A percentile compares a stretch with the other conserved stretches of the same genome.
phyloP scores from a whole-genome alignment of 2,329 filamentous ascomycete species.

The Cercospora canescens region DNA sequence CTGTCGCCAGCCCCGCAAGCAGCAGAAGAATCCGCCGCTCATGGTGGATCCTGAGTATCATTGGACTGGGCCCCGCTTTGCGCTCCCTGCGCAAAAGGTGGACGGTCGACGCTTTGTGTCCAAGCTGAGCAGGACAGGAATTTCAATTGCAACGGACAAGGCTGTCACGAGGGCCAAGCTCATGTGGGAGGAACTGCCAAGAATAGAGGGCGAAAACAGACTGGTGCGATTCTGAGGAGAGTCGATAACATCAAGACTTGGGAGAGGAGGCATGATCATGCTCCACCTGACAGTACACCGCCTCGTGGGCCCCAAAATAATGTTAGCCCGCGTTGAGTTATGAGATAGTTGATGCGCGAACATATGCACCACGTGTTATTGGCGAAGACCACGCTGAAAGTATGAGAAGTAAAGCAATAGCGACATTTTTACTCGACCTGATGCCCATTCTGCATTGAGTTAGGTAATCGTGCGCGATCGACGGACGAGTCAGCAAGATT shows the following conservation, averaged over 20 bases:
- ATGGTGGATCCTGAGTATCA: conserved; percentile 1
- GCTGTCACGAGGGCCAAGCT: conserved; percentile 1
- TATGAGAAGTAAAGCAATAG: no score
- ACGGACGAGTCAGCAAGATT: no score
- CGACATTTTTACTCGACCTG: no score
- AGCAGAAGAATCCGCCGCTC: conserved; percentile 2
- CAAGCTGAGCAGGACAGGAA: conserved; percentile 3
- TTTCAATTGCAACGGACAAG: conserved; percentile 4
- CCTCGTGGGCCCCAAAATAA: no score
- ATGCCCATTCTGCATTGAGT: no score
- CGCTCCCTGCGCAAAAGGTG: conserved; percentile 2
- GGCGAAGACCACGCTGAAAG: background rate
- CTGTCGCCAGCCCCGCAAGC: background rate
- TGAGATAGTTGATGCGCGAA: no score
- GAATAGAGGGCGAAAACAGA: background rate
- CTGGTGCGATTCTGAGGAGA: background rate
- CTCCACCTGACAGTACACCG: background rate
- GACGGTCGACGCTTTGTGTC: background rate
- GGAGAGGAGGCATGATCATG: background rate
- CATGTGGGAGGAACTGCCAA: background rate
- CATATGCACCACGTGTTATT: background rate
- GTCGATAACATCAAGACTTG: background rate
- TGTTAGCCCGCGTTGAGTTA: no score
- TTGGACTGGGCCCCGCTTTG: background rate
- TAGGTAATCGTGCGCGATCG: no score